Evolutionary conservation across 164 flowering plant genomes (phyloP), one percentile per base, ranked within the genome.

Genomic region (Berberis vulgaris): DNA sequence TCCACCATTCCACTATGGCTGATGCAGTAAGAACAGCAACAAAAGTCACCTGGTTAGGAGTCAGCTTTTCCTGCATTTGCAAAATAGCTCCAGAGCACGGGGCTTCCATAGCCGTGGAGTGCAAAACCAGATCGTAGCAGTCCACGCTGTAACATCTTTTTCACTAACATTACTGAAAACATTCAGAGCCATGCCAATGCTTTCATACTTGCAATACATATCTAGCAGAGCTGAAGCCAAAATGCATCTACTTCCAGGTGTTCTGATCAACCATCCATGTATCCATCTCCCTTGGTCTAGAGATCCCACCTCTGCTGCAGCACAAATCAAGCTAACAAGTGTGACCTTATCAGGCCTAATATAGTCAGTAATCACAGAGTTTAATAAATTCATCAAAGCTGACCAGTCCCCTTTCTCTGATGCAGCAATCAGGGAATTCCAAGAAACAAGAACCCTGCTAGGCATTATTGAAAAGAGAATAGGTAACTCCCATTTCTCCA

Each of bases 121-220:
- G 83, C 87, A 47, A 79, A 67, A n/a, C 84, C 84, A 41, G 75
- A 81, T 83, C 83, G 81, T 79, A 43, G 82, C 69, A 42, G 84
- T 79, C 87, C 87, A 83, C n/a, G 78, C 47, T 3, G 73, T 57
- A 49, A 81, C 83, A 72, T 83, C 87, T 57, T 64, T 81, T 47
- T 74, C 70, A 54, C 59, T 50, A 49, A 69, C 61, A 8, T 45
- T 47, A 41, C 68, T 63, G 63, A 81, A 83, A 70, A 79, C 76
- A 41, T 3, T 42, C 38, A 73, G 56, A 58, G 84, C 87, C 13
- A 58, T 67, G 60, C 74, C 75, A 49, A 83, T 63, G 67, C 71
- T 74, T n/a, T 83, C 84, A 70, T 84, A 81, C 66, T 81, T 83
- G 66, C 81, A 72, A 69, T 83, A 83, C 84, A 83, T 79, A 58